A percentile compares a stretch with the other conserved stretches of the same genome.
phyloP scores from a whole-genome alignment of 2,329 filamentous ascomycete species.

The Colletotrichum truncatum region DNA sequence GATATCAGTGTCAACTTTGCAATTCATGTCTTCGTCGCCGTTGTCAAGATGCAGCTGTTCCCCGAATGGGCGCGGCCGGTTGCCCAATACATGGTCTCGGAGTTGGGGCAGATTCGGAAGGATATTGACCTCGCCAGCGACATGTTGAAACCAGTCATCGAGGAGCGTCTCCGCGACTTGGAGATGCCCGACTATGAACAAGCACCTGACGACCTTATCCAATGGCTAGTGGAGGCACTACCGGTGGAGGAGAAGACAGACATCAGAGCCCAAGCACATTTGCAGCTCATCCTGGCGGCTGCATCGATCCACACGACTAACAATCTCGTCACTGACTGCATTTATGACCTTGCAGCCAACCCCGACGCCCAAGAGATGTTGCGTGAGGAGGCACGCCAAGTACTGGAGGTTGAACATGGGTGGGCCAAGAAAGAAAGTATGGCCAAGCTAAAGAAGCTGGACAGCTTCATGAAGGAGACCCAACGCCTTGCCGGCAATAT shows the following conservation, averaged over 20 bases:
- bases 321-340: conserved; percentile 54
- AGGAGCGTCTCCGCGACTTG: conserved; percentile 53
- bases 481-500: conserved; percentile 52
- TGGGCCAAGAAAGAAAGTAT: conserved; percentile 54
- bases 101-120: conserved; percentile 53
- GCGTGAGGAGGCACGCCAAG: conserved; percentile 55
- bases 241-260: conserved; percentile 49
- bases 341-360: conserved; percentile 59
- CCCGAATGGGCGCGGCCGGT: conserved; percentile 58
- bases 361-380: conserved; percentile 58
- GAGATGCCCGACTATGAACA: conserved; percentile 47
- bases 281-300: conserved; percentile 54
- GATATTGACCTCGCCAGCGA: conserved; percentile 52
- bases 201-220: conserved; percentile 51
- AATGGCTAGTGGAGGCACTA: conserved; percentile 54
- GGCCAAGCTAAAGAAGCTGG: conserved; percentile 54
- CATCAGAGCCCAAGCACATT: conserved; percentile 47
- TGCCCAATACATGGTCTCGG: conserved; percentile 56
- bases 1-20: conserved; percentile 60
- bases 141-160: conserved; percentile 55
- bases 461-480: conserved; percentile 59
- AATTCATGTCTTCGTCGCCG: conserved; percentile 56
- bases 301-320: conserved; percentile 57
- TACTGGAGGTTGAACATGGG: conserved; percentile 50
- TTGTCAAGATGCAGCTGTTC: conserved; percentile 61